Percentiles rank a stretch among this genome's conserved stretches.
phyloP scores from a whole-genome alignment of 140 eudicot species.

The Erigeron philadelphicus region DNA sequence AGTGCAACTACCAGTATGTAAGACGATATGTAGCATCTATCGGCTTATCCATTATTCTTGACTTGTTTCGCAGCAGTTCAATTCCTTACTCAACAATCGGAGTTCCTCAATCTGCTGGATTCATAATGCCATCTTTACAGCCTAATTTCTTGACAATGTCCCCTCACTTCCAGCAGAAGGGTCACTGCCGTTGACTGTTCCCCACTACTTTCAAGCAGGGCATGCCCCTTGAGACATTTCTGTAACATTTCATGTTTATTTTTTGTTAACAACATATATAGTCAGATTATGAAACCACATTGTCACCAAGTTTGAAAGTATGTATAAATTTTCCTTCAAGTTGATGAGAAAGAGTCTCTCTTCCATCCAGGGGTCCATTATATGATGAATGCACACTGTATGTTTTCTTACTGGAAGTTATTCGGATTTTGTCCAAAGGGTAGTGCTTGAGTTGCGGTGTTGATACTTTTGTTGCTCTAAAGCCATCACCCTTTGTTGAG shows the following conservation, averaged over 20 bases:
- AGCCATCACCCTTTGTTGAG: too few relatives aligned
- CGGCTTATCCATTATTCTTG: neutral
- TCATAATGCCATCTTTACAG: conserved; percentile 58
- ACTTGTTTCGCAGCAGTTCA: conserved; percentile 37
- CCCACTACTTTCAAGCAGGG: conserved; percentile 21
- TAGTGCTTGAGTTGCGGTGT: too few relatives aligned
- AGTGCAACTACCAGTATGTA: neutral
- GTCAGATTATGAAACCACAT: conserved; percentile 20
- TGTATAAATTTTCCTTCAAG: conserved; percentile 17
- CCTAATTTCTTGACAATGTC: conserved; percentile 66
- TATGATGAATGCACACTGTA: neutral
- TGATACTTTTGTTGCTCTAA: too few relatives aligned
- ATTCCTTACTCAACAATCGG: conserved; percentile 57
- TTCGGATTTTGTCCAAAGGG: neutral
- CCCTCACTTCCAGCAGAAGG: conserved; percentile 57
- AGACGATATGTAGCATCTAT: neutral
- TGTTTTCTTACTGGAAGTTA: neutral
- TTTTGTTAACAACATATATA: conserved; percentile 25
- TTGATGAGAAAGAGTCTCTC: neutral
- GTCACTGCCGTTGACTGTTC: conserved; percentile 53
- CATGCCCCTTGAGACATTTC: conserved; percentile 11
- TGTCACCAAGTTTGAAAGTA: conserved; percentile 20
- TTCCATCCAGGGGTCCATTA: neutral
- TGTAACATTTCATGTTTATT: conserved; percentile 9
- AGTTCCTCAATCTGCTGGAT: conserved; percentile 69